A percentile compares a stretch with the other conserved stretches of the same genome.
These are phyloP conservation scores for Macrolepiota fuliginosa DNA, from an alignment of 768 basidiomycete species.

Conservation along the genomic window DNA sequence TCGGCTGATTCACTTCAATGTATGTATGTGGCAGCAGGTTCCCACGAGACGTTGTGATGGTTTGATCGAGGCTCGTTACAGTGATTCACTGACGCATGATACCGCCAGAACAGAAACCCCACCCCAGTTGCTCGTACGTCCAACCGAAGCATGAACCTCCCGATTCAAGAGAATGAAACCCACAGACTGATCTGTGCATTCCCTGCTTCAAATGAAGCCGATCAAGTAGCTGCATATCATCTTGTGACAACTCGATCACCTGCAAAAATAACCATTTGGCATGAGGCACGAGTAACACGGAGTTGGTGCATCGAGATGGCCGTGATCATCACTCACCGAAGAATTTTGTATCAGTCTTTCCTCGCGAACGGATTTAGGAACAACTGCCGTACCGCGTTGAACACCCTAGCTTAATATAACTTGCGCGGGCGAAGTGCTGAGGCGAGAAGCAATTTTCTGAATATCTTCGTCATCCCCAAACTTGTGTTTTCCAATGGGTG, in stretches of 20 bases:
- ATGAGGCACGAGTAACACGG: background rate
- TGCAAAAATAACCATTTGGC: constrained; percentile 19
- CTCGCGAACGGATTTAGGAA: constrained; percentile 48
- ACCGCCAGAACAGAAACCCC: constrained; percentile 30
- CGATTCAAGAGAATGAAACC: constrained; percentile 26
- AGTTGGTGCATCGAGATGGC: background rate
- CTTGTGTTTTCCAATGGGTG: constrained; percentile 35
- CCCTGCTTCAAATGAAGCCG: constrained; percentile 34
- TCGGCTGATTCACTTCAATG: background rate
- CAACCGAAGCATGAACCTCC: constrained; percentile 34
- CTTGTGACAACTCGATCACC: constrained; percentile 28
- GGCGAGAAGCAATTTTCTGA: background rate
- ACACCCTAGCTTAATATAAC: constrained; percentile 58
- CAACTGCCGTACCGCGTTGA: constrained; percentile 48
- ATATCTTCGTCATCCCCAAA: constrained; percentile 8
- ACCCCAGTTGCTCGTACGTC: constrained; percentile 35
- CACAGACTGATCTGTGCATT: constrained; percentile 35
- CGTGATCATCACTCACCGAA: constrained; percentile 25
- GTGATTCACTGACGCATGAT: constrained; percentile 13
- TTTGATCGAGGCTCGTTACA: background rate
- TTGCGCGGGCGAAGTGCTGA: constrained; percentile 30
- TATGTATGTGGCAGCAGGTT: background rate
- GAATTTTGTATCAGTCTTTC: constrained; percentile 44
- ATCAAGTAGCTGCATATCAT: constrained; percentile 38
- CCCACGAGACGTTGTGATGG: background rate